Conservation (phyloP, 805 yeast genomes). For the Yarrowia alimentaria region DNA sequence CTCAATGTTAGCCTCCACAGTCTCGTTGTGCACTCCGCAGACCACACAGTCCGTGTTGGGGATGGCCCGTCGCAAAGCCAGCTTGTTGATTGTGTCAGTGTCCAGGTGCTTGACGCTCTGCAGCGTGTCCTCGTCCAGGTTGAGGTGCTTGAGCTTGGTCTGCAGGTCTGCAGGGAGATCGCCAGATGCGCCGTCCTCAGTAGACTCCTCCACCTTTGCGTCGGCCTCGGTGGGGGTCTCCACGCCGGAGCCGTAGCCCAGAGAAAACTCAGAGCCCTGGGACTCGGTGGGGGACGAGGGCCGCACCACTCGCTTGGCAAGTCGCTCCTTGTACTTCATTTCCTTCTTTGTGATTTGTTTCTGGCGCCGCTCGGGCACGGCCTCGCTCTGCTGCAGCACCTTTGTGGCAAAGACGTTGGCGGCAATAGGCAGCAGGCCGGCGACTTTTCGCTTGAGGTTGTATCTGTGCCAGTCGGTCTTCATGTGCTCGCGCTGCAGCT, state of each 20-base stretch:
- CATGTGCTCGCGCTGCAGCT: conserved; percentile 88
- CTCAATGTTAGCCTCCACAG: conserved; percentile 57
- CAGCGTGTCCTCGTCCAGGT: conserved; percentile 27
- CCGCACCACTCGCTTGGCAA: conserved; percentile 29
- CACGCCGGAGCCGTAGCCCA: conserved; percentile 34
- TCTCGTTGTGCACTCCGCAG: conserved; percentile 50
- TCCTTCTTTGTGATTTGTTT: conserved; percentile 43
- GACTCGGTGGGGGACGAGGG: conserved; percentile 29
- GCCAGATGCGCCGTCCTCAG: not conserved
- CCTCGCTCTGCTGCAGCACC: conserved; percentile 45
- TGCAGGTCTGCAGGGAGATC: conserved; percentile 5
- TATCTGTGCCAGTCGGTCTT: conserved; percentile 98
- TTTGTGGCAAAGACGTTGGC: conserved; percentile 71
- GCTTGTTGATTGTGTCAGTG: conserved; percentile 33
- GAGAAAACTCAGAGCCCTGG: conserved; percentile 34
- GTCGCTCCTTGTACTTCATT: conserved; percentile 38
- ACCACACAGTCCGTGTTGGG: conserved; percentile 43
- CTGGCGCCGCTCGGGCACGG: conserved; percentile 30
- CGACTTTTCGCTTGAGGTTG: conserved; percentile 90
- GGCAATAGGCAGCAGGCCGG: conserved; percentile 69
- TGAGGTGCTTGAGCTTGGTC: conserved; percentile 14
- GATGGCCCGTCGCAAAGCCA: conserved; percentile 35
- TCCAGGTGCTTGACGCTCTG: conserved; percentile 29
- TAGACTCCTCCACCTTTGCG: not conserved
- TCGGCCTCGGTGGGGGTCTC: conserved; percentile 29